A percentile compares a stretch with the other conserved stretches of the same genome.
Evolutionary conservation across 441 rosid species (phyloP).

Genomic region (Erysimum pusillum): DNA sequence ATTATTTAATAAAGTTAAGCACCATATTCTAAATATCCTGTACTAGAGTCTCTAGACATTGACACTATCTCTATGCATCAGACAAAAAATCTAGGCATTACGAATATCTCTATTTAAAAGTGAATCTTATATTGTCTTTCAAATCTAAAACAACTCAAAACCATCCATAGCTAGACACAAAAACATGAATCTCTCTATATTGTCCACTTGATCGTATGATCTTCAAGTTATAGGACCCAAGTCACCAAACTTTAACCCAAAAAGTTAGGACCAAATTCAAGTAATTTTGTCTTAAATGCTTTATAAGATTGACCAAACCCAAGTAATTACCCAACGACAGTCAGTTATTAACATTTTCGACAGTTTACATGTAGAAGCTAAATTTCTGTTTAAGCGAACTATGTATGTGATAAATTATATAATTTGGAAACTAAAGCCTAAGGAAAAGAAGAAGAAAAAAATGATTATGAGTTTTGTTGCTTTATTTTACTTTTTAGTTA

Average conservation of each 20-base stretch:
- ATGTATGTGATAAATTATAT: background rate
- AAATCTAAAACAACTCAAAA: conserved; percentile 32
- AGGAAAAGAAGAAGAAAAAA: background rate
- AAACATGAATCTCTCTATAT: conserved; percentile 43
- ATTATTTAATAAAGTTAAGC: conserved; percentile 11
- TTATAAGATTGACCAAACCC: background rate
- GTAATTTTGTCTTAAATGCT: no score
- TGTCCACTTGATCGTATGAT: conserved; percentile 26
- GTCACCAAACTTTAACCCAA: background rate
- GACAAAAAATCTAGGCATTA: conserved; percentile 28
- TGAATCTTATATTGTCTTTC: conserved; percentile 33
- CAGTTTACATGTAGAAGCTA: background rate
- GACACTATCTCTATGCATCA: conserved; percentile 28
- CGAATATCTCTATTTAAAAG: conserved; percentile 39
- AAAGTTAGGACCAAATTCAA: no score
- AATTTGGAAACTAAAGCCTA: background rate
- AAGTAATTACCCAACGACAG: background rate
- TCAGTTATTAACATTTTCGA: background rate
- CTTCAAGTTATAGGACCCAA: background rate
- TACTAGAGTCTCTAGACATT: conserved; percentile 29
- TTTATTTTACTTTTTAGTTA: background rate
- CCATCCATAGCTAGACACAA: conserved; percentile 44
- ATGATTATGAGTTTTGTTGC: background rate
- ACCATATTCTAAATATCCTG: conserved; percentile 37
- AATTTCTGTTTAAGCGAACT: background rate